These are phyloP conservation scores for Pneumocystis jirovecii DNA, from an alignment of 1,139 yeast species.

Conservation along the genomic window DNA sequence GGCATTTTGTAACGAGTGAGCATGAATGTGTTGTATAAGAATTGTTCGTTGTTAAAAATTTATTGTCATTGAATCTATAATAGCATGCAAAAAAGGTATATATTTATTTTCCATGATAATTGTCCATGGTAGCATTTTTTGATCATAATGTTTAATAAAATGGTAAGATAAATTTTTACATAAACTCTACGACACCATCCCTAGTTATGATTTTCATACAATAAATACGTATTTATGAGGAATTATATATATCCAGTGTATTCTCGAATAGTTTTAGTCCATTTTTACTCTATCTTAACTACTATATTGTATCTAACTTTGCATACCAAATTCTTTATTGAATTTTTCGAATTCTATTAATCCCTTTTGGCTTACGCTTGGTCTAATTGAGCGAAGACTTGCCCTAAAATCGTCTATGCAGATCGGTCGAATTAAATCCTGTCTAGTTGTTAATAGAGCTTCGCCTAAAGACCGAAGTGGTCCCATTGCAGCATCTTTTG, in stretches of 20 bases:
- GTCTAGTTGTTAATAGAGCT: slow-evolving; percentile 64
- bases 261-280: neutral
- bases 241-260: neutral
- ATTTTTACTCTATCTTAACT: neutral
- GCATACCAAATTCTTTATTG: slow-evolving; percentile 23
- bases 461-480: slow-evolving; percentile 87
- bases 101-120: neutral
- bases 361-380: slow-evolving; percentile 82
- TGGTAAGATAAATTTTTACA: neutral
- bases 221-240: neutral
- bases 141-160: neutral
- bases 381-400: slow-evolving; percentile 72
- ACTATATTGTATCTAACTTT: neutral
- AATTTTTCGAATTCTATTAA: slow-evolving; percentile 68
- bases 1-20: neutral
- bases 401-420: slow-evolving; percentile 57
- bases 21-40: neutral
- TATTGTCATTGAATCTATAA: neutral
- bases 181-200: neutral
- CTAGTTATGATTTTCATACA: neutral
- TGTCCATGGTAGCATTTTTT: neutral
- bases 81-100: neutral
- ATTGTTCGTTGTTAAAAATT: neutral
- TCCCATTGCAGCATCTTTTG: slow-evolving; percentile 98
- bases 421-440: slow-evolving; percentile 74